A percentile compares a stretch with the other conserved stretches of the same genome.
Evolutionary conservation across 2,329 filamentous ascomycete species (phyloP).

Genomic region (Blumeria hordei): DNA sequence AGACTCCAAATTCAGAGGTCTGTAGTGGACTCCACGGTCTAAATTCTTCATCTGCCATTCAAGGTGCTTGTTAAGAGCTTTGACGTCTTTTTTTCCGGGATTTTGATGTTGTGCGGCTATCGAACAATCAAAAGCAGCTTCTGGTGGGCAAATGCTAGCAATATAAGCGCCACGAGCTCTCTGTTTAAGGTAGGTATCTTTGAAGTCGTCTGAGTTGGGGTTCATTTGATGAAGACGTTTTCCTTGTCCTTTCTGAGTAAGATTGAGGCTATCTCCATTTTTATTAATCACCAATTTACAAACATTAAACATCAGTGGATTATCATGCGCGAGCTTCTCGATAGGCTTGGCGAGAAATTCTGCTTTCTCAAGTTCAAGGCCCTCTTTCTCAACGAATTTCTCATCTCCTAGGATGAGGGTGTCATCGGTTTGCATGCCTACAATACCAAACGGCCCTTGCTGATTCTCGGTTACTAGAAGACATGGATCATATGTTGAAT

Average conservation of each 20-base stretch:
- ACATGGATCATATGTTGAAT: not conserved
- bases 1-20: not conserved
- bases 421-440: conserved; percentile 1
- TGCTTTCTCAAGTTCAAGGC: not conserved
- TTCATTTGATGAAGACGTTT: not conserved
- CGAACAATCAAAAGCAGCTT: not conserved
- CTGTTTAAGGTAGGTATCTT: not conserved
- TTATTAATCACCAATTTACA: not conserved
- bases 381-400: not conserved
- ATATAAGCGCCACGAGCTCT: not conserved
- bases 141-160: not conserved
- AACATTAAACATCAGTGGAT: not conserved
- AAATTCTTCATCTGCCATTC: not conserved
- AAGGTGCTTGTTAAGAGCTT: not conserved
- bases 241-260: not conserved
- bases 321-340: not conserved
- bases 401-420: not conserved
- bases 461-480: not conserved
- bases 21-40: not conserved
- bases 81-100: not conserved
- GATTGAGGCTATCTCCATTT: not conserved
- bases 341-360: not conserved
- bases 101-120: not conserved
- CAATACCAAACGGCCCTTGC: not conserved
- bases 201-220: not conserved